phyloP scores from a whole-genome alignment of 495 filamentous ascomycete genomes.

The Penicillium parvum region DNA sequence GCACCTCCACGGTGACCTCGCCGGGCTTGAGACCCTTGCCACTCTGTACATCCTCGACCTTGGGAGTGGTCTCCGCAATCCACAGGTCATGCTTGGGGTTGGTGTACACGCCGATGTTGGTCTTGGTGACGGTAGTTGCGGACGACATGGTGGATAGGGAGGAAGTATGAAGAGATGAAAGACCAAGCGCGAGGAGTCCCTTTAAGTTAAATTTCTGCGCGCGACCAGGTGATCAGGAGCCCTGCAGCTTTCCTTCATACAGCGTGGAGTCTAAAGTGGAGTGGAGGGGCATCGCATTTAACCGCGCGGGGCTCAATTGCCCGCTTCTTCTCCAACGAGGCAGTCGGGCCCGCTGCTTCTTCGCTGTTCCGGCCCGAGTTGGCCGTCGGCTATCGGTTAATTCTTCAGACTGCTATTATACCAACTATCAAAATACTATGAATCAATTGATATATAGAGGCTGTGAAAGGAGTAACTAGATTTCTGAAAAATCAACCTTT shows the following conservation, averaged over 20 bases:
- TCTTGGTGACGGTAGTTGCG: conserved; percentile 51
- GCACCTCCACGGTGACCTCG: conserved; percentile 77
- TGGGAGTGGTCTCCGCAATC: conserved; percentile 73
- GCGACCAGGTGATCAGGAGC: conserved; percentile 11
- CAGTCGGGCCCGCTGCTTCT: conserved; percentile 3
- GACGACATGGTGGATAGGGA: conserved; percentile 27
- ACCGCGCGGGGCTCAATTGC: conserved; percentile 23
- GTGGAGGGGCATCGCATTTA: conserved; percentile 25
- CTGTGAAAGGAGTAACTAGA: no score
- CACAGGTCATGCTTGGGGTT: conserved; percentile 89
- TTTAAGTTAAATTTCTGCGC: conserved; percentile 5
- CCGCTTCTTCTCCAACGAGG: conserved; percentile 3
- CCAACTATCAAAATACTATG: no score
- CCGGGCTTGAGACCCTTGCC: conserved; percentile 68
- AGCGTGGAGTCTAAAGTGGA: conserved; percentile 16
- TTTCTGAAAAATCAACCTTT: no score
- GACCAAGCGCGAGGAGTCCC: conserved; percentile 2
- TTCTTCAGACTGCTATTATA: no score
- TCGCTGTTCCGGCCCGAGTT: conserved; percentile 13
- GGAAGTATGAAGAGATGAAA: not conserved
- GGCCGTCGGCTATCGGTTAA: conserved; percentile 26
- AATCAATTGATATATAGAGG: no score
- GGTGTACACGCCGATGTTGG: conserved; percentile 94
- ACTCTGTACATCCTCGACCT: conserved; percentile 66
- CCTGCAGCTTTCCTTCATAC: conserved; percentile 4